Conservation (phyloP, 1,284 basidiomycete genomes). For the Trichosporon sp. region DNA sequence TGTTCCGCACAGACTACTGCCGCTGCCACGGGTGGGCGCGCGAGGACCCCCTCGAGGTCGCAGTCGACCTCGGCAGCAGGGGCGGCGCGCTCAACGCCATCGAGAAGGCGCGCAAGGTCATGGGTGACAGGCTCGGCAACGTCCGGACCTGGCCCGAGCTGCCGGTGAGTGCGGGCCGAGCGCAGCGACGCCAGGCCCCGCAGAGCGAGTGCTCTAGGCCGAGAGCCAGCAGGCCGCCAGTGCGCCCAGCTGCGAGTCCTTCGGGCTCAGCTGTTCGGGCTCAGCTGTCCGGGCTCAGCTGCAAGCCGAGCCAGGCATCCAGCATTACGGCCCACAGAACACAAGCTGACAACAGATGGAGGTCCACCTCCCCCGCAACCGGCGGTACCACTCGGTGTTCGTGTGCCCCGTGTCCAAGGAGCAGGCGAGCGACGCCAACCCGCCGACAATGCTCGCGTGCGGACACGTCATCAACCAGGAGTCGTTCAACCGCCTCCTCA, state of each 20-base stretch:
- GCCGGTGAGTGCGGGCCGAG: slow-evolving; percentile 59
- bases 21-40: slow-evolving; percentile 78
- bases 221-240: no score
- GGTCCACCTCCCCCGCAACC: slow-evolving; percentile 76
- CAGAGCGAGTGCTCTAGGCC: no score
- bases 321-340: no score
- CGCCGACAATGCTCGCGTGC: slow-evolving; percentile 95
- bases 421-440: slow-evolving; percentile 86
- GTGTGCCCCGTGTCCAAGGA: slow-evolving; percentile 98
- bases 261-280: no score
- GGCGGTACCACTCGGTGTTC: slow-evolving; percentile 94
- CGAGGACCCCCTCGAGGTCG: slow-evolving; percentile 77
- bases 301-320: no score
- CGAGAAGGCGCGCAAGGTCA: slow-evolving; percentile 85
- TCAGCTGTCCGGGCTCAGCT: no score
- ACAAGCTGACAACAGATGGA: slow-evolving; percentile 68
- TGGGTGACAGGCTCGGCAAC: slow-evolving; percentile 77
- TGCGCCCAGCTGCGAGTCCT: no score
- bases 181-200: not conserved
- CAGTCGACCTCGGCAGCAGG: slow-evolving; percentile 73
- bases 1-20: slow-evolving; percentile 86
- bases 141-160: slow-evolving; percentile 89
- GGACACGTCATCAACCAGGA: slow-evolving; percentile 92
- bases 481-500: slow-evolving; percentile 76
- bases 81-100: slow-evolving; percentile 82